These are phyloP conservation scores for Sarocladium brachiariae DNA, from an alignment of 2,329 filamentous ascomycete genomes.

Conservation along the genomic window DNA sequence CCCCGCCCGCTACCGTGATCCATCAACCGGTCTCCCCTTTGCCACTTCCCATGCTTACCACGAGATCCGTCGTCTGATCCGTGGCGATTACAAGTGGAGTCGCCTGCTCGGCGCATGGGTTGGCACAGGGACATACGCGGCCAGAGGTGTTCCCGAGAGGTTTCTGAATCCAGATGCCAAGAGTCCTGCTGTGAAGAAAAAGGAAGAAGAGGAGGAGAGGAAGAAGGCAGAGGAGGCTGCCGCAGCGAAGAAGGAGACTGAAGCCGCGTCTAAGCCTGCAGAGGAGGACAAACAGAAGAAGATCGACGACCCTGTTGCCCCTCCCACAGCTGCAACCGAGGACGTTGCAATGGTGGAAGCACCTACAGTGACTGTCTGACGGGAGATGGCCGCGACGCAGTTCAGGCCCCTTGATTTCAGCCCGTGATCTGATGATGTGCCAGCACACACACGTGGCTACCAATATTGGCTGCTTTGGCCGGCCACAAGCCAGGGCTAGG, in stretches of 20 bases:
- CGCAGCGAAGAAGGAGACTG: constrained; percentile 11
- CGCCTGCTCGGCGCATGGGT: constrained; percentile 75
- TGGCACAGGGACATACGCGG: constrained; percentile 57
- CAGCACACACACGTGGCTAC: no score
- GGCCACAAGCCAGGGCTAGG: no score
- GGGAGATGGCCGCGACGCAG: no score
- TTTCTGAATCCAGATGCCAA: constrained; percentile 46
- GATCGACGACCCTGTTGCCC: no score
- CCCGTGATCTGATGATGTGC: no score
- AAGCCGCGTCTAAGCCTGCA: constrained; percentile 10
- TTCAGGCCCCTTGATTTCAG: no score
- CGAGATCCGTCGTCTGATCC: constrained; percentile 68
- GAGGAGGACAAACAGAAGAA: constrained; percentile 5
- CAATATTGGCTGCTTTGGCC: no score
- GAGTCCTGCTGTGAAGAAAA: constrained; percentile 11
- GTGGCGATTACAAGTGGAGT: constrained; percentile 77
- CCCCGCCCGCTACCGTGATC: constrained; percentile 77
- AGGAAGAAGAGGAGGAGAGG: constrained; percentile 19
- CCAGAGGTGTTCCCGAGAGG: constrained; percentile 70
- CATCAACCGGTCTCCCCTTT: constrained; percentile 76
- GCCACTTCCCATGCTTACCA: constrained; percentile 72
- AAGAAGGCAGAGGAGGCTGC: constrained; percentile 11
- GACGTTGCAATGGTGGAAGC: constrained; percentile 2
- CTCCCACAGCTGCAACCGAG: background rate
- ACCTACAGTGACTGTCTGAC: background rate